Evolutionary conservation across 2,329 filamentous ascomycete species (phyloP).

Genomic region (Microcyclosporella mali): DNA sequence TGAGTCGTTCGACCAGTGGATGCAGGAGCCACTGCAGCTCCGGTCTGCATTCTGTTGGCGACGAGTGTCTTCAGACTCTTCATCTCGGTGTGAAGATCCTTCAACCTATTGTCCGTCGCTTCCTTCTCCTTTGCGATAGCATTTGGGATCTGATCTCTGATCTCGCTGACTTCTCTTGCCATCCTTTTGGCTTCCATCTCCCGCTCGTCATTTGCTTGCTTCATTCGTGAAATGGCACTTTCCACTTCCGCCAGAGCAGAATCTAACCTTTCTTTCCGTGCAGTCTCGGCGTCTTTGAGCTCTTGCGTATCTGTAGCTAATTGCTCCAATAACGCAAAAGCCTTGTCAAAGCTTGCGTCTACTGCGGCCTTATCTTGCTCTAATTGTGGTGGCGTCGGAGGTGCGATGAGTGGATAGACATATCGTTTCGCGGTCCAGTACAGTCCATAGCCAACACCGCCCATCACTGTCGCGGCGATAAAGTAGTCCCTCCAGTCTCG

Average conservation of each 20-base stretch:
- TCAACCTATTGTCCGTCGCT: slow-evolving; percentile 69
- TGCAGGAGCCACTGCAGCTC: slow-evolving; percentile 5
- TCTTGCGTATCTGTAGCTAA: slow-evolving; percentile 82
- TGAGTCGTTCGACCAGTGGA: slow-evolving; percentile 17
- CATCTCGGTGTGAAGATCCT: slow-evolving; percentile 79
- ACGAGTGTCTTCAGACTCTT: slow-evolving; percentile 89
- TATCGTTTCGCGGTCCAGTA: slow-evolving; percentile 91
- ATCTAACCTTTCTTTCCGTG: slow-evolving; percentile 78
- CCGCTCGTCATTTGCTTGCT: slow-evolving; percentile 69
- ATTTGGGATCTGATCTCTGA: slow-evolving; percentile 82
- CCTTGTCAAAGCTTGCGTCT: slow-evolving; percentile 87
- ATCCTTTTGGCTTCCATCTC: slow-evolving; percentile 84
- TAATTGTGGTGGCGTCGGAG: slow-evolving; percentile 86
- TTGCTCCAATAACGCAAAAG: slow-evolving; percentile 87
- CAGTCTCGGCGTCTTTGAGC: slow-evolving; percentile 79
- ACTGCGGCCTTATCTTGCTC: slow-evolving; percentile 91
- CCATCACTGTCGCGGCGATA: slow-evolving; percentile 95
- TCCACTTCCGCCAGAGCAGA: slow-evolving; percentile 77
- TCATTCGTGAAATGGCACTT: slow-evolving; percentile 71
- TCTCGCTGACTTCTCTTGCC: slow-evolving; percentile 73
- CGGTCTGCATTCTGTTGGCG: slow-evolving; percentile 50
- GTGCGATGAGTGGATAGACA: slow-evolving; percentile 81
- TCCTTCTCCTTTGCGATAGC: slow-evolving; percentile 85
- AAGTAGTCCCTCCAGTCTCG: slow-evolving; percentile 99
- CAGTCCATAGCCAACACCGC: slow-evolving; percentile 80